Base-by-base conservation (phyloP, 176 grass and related monocot species). In the Phoenix dactylifera region DNA sequence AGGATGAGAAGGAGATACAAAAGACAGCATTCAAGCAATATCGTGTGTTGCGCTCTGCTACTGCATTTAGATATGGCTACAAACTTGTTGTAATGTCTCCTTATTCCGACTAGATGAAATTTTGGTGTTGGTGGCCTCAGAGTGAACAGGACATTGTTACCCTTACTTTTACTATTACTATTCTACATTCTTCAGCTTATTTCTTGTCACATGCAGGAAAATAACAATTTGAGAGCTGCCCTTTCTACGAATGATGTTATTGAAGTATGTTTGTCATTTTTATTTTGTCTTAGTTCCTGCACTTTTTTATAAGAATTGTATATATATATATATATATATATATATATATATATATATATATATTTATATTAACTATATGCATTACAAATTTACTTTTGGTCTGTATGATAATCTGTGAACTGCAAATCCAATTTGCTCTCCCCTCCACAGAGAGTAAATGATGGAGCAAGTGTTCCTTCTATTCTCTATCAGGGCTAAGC, bases 1-100 rank as follows among this genome's bases (percentile, higher is more conserved):
- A 91, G 93, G 93, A 98, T 59, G 93, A 98, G 73, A 80, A 85
- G 66, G 93, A 76, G 63, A 86, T 88, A 79, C 75, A 80, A 54
- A 86, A 80, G 58, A 65, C 78, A 18, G 87, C 84, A 15, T 82
- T 73, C 55, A 73, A 82, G 67, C 88, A 98, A 69, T 74, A 72
- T 75, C 76, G 76, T 49, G 84, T 81, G 39, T 65, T 98, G 15
- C 83, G 67, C 65, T 74, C 67, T 25, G 87, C 83, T 28, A 98
- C 52, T 5, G 79, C 87, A 64, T 92, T 92, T 25, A 66, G 82
- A 57, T 98, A 98, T 28, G 87, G 93, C 70, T 98, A 88, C 81
- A 98, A 98, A 72, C 79, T 98, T 66, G 88, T 98, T 75, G 87
- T 92, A 81, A 78, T 72, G 52, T 79, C 30, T 75, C 49, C 4